Base-by-base conservation (phyloP, 2,329 filamentous ascomycete genomes). In the Macrophomina pseudophaseolina region DNA sequence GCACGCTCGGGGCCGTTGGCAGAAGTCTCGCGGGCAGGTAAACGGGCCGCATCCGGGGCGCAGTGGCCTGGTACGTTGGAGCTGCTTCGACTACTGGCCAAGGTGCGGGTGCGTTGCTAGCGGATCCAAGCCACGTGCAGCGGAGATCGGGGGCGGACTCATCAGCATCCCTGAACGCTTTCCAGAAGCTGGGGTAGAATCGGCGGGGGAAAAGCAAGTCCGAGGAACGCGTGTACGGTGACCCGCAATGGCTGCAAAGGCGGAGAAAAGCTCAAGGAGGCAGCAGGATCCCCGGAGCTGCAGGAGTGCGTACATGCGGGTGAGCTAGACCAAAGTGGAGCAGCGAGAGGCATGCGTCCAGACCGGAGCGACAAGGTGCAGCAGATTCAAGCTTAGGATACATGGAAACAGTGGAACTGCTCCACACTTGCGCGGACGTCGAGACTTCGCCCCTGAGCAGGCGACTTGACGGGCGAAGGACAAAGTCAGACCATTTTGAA, bases 361-460 rank as follows among this genome's bases (percentile, higher is more conserved):
- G 38, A 49, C 23, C 8, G 16, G 28, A 12, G 49, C 48, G 18
- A 23, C 48, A 23, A 53, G 49, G 28, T 28, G 58, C 46, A 49
- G 32, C 18, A 9, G 11, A 44, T 9, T 49, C 16, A 9, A 23
- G 40, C 14, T 28, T 40, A 5, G 56, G 16, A 12, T 40, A 35
- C 30, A 14, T n/a, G 40, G 56, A 40, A 62, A 62, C 58, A 62
- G 58, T 62, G 58, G 58, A 62, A 23, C 58, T 40, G 44, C 58
- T 62, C 58, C 58, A 49, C 58, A 62, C 58, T 18, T 33, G 14
- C 32, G 18, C 16, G 30, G 52, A 53, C 33, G 32, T 28, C 58
- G 44, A 62, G 38, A 62, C 42, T 16, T 14, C 14, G 12, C 30
- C 58, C 53, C 35, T 35, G 32, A 58, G 23, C 35, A 32, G 28